phyloP scores from a whole-genome alignment of 1,284 basidiomycete genomes.

The Irpex sp. region DNA sequence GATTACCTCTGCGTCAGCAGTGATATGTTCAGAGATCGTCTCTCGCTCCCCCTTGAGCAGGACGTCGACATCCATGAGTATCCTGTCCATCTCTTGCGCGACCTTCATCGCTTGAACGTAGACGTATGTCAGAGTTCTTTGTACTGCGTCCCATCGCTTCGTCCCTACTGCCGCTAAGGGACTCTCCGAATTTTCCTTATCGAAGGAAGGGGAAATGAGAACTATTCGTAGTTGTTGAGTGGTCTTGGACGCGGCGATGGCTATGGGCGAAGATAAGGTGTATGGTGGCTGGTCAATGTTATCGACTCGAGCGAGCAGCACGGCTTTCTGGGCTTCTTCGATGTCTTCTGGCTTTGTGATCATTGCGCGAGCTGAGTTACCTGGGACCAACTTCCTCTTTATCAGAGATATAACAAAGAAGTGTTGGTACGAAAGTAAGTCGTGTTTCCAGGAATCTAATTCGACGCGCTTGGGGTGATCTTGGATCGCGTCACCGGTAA shows the following conservation, averaged over 20 bases:
- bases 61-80: conserved; percentile 68
- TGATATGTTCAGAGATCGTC: conserved; percentile 32
- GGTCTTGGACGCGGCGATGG: conserved; percentile 6
- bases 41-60: conserved; percentile 48
- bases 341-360: neutral
- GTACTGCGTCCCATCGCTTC: conserved; percentile 51
- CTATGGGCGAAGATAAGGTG: conserved; percentile 4
- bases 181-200: conserved; percentile 21
- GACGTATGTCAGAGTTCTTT: conserved; percentile 62
- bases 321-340: conserved; percentile 5
- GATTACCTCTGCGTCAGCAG: conserved; percentile 20
- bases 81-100: conserved; percentile 57
- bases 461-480: too few species aligned
- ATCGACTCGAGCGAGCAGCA: conserved; percentile 7
- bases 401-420: neutral
- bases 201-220: conserved; percentile 55
- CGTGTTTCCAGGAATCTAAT: too few species aligned
- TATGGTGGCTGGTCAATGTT: conserved; percentile 6
- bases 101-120: conserved; percentile 70
- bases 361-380: too few species aligned
- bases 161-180: conserved; percentile 38
- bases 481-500: neutral
- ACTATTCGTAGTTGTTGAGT: conserved; percentile 43
- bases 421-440: neutral
- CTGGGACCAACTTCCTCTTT: neutral